Percentiles rank a stretch among this genome's conserved stretches.
Conservation (phyloP, 352 stramenopile genomes). For the Pythium aphanidermatum region DNA sequence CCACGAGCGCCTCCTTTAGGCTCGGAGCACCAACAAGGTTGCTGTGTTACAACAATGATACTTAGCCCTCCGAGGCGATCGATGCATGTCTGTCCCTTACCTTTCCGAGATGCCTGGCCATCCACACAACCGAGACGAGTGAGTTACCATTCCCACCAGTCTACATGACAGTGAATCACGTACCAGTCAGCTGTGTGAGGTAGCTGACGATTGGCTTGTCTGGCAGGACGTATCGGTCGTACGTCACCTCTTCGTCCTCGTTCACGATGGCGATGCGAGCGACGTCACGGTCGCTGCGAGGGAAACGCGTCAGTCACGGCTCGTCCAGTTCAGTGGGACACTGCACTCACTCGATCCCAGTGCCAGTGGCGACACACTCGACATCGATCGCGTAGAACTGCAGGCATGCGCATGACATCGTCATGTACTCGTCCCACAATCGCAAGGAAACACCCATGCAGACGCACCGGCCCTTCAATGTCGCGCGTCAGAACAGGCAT, state of each 20-base stretch:
- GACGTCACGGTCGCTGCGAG: constrained; percentile 80
- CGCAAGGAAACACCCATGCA: not conserved
- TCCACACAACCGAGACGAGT: not conserved
- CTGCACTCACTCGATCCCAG: constrained; percentile 52
- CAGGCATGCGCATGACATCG: not conserved
- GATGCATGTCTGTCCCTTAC: too few species aligned
- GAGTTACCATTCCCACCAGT: not conserved
- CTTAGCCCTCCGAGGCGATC: not conserved
- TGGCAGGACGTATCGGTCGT: constrained; percentile 84
- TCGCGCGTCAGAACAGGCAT: constrained; percentile 66
- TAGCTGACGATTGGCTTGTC: constrained; percentile 86
- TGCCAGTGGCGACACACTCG: constrained; percentile 89
- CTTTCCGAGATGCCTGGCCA: constrained; percentile 58
- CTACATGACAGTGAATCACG: not conserved
- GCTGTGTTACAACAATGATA: constrained; percentile 19
- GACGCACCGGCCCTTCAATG: constrained; percentile 71
- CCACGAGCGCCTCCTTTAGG: constrained; percentile 64
- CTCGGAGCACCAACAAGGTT: constrained; percentile 56
- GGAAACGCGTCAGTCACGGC: not conserved
- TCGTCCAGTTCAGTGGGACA: not conserved
- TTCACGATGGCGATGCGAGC: constrained; percentile 88
- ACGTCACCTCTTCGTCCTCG: constrained; percentile 79
- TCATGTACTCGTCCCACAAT: not conserved
- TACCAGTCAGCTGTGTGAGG: constrained; percentile 83
- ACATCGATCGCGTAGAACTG: constrained; percentile 92